Evolutionary conservation across 345 rosid genomes (phyloP).

Genomic region (Eucalyptus globulus): DNA sequence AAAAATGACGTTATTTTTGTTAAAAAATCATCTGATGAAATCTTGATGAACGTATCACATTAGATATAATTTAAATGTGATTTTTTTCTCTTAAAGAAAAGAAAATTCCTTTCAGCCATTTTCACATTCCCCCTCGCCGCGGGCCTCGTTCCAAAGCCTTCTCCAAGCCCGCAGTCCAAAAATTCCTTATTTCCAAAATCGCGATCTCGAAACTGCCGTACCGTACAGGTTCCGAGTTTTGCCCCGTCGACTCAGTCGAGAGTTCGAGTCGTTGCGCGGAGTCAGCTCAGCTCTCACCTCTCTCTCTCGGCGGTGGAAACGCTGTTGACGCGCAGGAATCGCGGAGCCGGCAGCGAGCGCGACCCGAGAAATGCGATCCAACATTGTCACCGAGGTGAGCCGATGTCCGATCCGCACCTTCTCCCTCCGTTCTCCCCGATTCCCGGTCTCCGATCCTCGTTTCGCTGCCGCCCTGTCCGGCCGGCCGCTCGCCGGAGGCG

Average conservation of each 20-base stretch:
- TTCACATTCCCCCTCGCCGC: not conserved
- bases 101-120: not conserved
- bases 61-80: too few relatives aligned
- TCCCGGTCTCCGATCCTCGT: not conserved
- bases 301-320: not conserved
- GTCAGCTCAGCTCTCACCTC: not conserved
- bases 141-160: not conserved
- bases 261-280: not conserved
- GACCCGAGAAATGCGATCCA: constrained; percentile 16
- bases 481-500: not conserved
- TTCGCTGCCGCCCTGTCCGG: not conserved
- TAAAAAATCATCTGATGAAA: too few relatives aligned
- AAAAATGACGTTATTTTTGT: too few relatives aligned
- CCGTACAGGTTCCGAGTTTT: not conserved
- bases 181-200: not conserved
- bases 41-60: not conserved
- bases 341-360: not conserved
- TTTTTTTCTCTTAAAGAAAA: too few relatives aligned
- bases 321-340: not conserved
- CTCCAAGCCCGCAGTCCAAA: not conserved
- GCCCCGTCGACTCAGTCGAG: not conserved
- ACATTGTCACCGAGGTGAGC: constrained; percentile 42
- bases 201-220: not conserved
- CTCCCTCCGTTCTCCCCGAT: not conserved
- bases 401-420: not conserved